Evolutionary conservation across 495 filamentous ascomycete species (phyloP), one percentile per base, ranked within the genome.

Genomic region (Staphylotrichum tortipilum): DNA sequence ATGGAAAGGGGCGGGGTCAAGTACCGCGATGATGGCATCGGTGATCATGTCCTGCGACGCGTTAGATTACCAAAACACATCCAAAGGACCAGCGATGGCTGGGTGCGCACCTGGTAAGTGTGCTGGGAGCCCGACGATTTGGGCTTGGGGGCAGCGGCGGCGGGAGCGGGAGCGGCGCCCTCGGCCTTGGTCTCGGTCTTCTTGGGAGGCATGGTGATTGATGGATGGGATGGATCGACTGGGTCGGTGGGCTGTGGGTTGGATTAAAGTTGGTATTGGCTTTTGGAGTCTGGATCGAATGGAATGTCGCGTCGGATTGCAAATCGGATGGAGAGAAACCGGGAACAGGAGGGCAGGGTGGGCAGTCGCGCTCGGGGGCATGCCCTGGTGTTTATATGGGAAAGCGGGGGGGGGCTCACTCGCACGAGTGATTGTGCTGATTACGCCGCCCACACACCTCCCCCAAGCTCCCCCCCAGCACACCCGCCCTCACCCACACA

Each of bases 1-100:
- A 63, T n/a, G n/a, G n/a, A 59, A 62, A 65, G 63, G 59, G 60
- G 62, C 59, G 57, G 63, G 65, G 44, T 22, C 60, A 77, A 72
- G 65, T 74, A 84, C 80, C 68, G 76, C 72, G 62, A 82, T 57
- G 59, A 84, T 83, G 48, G 79, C 80, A 58, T 83, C 79, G 34
- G 77, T 82, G 62, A 84, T 80, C 80, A 84, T 84, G 55, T 81
- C 80, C 81, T 70, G 37, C 50, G 42, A 29, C 7, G 17, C 47
- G 63, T 78, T 64, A 80, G 77, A 58, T 59, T 65, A 45, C 24
- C 31, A 35, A 40, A 29, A 35, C 11, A 12, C 14, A 7, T 26
- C 59, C 46, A 48, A 43, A 34, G 44, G 26, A 14, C 40, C 24
- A 53, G 51, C 55, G 49, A 44, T 9, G 33, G n/a, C n/a, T 49